phyloP scores from a whole-genome alignment of 257 asterid genomes.

The Nicotiana undulata region DNA sequence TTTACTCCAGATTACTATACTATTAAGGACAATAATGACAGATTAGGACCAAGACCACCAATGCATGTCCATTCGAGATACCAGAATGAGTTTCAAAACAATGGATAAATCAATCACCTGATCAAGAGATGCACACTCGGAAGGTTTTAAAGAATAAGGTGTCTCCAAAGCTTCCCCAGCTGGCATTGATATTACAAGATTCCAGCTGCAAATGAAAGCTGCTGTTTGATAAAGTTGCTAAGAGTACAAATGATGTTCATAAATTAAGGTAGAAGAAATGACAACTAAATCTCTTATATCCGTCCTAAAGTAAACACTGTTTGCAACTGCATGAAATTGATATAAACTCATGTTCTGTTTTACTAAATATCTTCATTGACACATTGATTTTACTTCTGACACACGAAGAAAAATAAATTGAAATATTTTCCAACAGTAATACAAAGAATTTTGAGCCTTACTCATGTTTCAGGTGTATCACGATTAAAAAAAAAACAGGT shows the following conservation, averaged over 20 bases:
- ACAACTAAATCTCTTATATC: background rate
- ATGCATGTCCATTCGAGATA: background rate
- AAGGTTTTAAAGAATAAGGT: constrained; percentile 63
- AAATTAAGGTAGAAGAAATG: background rate
- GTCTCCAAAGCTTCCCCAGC: constrained; percentile 61
- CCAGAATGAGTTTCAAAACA: background rate
- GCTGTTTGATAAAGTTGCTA: constrained; percentile 16
- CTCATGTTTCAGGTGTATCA: background rate
- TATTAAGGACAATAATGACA: background rate
- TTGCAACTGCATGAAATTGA: background rate
- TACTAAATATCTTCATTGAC: background rate
- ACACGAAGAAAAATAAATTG: background rate
- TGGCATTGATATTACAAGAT: constrained; percentile 79
- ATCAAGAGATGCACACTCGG: constrained; percentile 66
- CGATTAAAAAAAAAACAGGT: background rate
- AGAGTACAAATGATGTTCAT: constrained; percentile 1
- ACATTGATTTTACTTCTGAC: background rate
- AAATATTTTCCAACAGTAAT: background rate
- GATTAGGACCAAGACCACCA: background rate
- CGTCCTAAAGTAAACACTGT: background rate
- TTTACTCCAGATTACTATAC: background rate
- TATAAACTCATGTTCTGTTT: background rate
- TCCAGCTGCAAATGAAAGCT: constrained; percentile 66
- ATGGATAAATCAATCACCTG: constrained; percentile 38
- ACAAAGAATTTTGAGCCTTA: background rate